Percentiles rank a stretch among this genome's conserved stretches.
Evolutionary conservation across 352 stramenopile genomes (phyloP).

Genomic region (Globisporangium yorkense): DNA sequence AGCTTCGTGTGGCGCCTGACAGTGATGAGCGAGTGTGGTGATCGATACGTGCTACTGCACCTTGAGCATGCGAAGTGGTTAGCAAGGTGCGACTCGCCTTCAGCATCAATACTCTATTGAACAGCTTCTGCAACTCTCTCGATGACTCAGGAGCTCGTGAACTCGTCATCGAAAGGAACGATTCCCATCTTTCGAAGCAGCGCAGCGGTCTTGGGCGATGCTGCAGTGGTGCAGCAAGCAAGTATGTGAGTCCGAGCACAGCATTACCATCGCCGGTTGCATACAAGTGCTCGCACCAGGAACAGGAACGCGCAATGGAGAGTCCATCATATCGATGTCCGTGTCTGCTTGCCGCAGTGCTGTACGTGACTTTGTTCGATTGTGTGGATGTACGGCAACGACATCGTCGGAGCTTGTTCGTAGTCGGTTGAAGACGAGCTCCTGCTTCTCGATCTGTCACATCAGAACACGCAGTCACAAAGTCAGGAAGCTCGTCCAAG

Average conservation of each 20-base stretch:
- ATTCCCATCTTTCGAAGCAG: constrained; percentile 13
- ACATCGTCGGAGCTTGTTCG: constrained; percentile 2
- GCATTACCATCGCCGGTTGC: no score
- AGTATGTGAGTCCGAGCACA: no score
- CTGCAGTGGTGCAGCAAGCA: neutral
- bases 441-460: constrained; percentile 33
- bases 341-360: neutral
- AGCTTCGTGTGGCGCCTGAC: neutral
- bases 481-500: neutral
- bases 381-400: constrained; percentile 1
- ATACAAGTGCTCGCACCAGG: constrained; percentile 23
- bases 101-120: neutral
- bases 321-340: constrained; percentile 13
- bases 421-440: constrained; percentile 18
- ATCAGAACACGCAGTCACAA: neutral
- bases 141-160: neutral
- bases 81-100: no score
- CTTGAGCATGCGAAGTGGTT: no score
- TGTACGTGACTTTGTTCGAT: constrained; percentile 11
- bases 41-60: no score
- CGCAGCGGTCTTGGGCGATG: constrained; percentile 8
- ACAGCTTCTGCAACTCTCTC: neutral
- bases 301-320: constrained; percentile 32
- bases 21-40: neutral
- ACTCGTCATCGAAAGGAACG: constrained; percentile 4